Conservation (phyloP, 371 early-diverging fungal genomes). For the Syncephalastrum monosporum region DNA sequence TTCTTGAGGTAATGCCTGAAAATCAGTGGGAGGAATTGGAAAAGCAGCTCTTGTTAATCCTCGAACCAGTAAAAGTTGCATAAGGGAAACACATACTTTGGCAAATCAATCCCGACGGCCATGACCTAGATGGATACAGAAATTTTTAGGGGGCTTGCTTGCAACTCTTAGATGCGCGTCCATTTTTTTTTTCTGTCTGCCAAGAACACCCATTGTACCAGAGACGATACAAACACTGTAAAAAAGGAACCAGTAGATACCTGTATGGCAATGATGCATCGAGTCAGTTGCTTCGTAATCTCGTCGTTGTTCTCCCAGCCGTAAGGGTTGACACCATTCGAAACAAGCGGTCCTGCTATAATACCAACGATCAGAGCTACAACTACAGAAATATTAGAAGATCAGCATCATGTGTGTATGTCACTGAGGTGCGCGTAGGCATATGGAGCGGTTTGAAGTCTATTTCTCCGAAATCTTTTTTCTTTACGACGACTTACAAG, state of each 20-base stretch:
- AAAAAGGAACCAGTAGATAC: slow-evolving; percentile 23
- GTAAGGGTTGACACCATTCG: slow-evolving; percentile 64
- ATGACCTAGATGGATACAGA: slow-evolving; percentile 57
- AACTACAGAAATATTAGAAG: slow-evolving; percentile 33
- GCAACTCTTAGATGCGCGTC: no score
- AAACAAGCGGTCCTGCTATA: slow-evolving; percentile 72
- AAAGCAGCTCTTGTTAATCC: slow-evolving; percentile 7
- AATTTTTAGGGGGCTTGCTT: neutral
- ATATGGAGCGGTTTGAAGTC: no score
- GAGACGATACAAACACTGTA: neutral
- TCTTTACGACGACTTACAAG: slow-evolving; percentile 54
- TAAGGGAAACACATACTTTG: slow-evolving; percentile 49
- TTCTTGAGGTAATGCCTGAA: slow-evolving; percentile 50
- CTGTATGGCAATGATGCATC: slow-evolving; percentile 81
- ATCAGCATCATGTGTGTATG: no score
- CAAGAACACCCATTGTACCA: neutral
- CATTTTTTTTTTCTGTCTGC: neutral
- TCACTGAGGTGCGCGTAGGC: no score
- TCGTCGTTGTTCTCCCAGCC: slow-evolving; percentile 47
- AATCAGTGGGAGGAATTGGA: neutral
- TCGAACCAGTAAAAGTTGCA: neutral
- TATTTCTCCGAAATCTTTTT: neutral
- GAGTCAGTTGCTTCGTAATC: slow-evolving; percentile 71
- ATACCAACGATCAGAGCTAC: slow-evolving; percentile 90
- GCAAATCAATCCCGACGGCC: slow-evolving; percentile 84